Base-by-base conservation (phyloP, 495 filamentous ascomycete genomes). In the Sabuloglossum arenarium region DNA sequence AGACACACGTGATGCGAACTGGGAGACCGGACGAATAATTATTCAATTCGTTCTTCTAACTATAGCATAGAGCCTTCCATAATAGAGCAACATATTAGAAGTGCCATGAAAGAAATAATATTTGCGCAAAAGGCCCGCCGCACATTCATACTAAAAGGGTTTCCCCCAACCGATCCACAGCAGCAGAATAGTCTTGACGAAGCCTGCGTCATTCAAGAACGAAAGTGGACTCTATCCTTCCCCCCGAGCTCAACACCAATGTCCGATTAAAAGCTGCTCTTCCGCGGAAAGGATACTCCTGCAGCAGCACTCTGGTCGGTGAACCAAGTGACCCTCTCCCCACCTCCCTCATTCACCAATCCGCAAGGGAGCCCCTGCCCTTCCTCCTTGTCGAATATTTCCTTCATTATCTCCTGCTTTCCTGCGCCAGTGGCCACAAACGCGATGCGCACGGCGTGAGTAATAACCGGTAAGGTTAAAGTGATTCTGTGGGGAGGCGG, bases 251-350 rank as follows among this genome's bases (percentile, higher is more conserved):
- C n/a, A n/a, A n/a, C n/a, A 37, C 34, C 34, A 14, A 37, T 14
- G 16, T 37, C 34, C 23, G 45, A 47, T n/a, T 43, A 56, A 8
- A 56, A 10, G n/a, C 23, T 25, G 54, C 32, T n/a, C 54, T 45
- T 39, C 1, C 27, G 34, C 32, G 88, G 85, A 66, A 87, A 96
- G 42, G 75, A 70, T 16, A 98, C 84, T 3, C 85, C 86, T 60
- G 93, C 81, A 6, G 88, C 79, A 6, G 91, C 91, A 0, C 80
- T 73, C 55, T 76, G 70, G 64, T 97, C 93, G 8, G 86, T 85
- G 67, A 98, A 98, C 91, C 91, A 98, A 67, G 80, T 89, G 59
- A 88, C 87, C 65, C 86, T 82, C 39, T 93, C 86, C 39, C 82
- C 84, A 11, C 76, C 84, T 27, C 76, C 79, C 61, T 80, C 75